Conservation (phyloP, 2,329 filamentous ascomycete species). For the Sclerotinia spermophila region DNA sequence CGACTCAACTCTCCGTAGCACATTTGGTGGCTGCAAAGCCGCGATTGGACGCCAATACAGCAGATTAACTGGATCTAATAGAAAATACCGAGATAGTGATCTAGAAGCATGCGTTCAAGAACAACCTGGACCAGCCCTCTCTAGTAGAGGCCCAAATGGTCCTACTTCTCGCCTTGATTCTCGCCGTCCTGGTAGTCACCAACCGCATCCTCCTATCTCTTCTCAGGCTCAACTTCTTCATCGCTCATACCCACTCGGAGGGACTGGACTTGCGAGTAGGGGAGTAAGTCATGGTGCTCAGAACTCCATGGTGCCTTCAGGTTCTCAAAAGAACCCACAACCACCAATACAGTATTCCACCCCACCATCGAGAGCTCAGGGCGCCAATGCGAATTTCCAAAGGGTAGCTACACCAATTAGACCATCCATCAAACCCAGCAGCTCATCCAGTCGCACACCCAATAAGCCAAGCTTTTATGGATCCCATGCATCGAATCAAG, state of each 20-base stretch:
- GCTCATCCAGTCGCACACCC: not conserved
- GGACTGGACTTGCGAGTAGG: not conserved
- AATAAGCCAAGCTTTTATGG: not conserved
- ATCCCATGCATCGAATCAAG: not conserved
- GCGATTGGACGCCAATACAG: not conserved
- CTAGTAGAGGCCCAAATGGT: no score
- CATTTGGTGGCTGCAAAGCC: not conserved
- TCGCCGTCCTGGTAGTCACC: not conserved
- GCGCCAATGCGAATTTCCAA: not conserved
- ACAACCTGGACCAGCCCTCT: not conserved
- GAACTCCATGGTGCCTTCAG: rapidly evolving
- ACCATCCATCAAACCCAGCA: not conserved
- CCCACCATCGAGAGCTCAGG: not conserved
- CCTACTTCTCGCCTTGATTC: not conserved
- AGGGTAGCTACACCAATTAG: not conserved
- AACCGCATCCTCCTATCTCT: not conserved
- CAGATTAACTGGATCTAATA: not conserved
- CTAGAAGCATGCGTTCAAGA: not conserved
- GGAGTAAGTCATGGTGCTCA: no score
- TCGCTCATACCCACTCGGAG: not conserved
- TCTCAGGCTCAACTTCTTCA: not conserved
- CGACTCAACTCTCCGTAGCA: not conserved
- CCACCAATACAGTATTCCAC: not conserved
- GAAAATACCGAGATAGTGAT: not conserved
- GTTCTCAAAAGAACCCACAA: not conserved